phyloP scores from a whole-genome alignment of 176 grass and related monocot genomes.

The Musa troglodytarum region DNA sequence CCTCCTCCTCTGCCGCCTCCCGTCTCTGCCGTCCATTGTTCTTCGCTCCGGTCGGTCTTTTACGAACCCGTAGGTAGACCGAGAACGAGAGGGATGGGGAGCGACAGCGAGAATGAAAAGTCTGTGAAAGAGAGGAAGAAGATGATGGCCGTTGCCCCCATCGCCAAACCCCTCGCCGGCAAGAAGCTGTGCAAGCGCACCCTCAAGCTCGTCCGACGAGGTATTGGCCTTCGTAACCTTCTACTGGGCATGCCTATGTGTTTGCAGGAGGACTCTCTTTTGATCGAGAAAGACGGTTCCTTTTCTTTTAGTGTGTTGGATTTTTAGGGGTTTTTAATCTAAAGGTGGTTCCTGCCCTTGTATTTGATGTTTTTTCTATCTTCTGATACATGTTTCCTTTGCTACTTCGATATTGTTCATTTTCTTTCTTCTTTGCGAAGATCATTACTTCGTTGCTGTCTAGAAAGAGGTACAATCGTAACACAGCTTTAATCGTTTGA shows the following conservation, averaged over 20 bases:
- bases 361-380: not conserved
- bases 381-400: too few species aligned
- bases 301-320: not conserved
- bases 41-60: not conserved
- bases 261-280: not conserved
- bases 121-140: constrained; percentile 26
- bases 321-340: too few species aligned
- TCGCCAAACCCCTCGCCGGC: constrained; percentile 76
- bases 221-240: constrained; percentile 14
- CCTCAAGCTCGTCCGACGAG: constrained; percentile 82
- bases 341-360: too few species aligned
- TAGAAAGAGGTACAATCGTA: too few species aligned
- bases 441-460: too few species aligned
- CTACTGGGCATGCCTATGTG: not conserved
- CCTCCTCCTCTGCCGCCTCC: not conserved
- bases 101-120: constrained; percentile 43
- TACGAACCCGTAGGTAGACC: not conserved
- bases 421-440: too few species aligned
- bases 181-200: constrained; percentile 75
- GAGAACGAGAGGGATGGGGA: constrained; percentile 21
- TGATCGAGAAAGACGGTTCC: not conserved
- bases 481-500: too few species aligned
- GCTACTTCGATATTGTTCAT: too few species aligned
- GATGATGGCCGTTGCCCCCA: constrained; percentile 38
- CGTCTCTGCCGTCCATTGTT: not conserved